These are phyloP conservation scores for Aspergillus olivimuriae DNA, from an alignment of 495 filamentous ascomycete species.

Conservation along the genomic window DNA sequence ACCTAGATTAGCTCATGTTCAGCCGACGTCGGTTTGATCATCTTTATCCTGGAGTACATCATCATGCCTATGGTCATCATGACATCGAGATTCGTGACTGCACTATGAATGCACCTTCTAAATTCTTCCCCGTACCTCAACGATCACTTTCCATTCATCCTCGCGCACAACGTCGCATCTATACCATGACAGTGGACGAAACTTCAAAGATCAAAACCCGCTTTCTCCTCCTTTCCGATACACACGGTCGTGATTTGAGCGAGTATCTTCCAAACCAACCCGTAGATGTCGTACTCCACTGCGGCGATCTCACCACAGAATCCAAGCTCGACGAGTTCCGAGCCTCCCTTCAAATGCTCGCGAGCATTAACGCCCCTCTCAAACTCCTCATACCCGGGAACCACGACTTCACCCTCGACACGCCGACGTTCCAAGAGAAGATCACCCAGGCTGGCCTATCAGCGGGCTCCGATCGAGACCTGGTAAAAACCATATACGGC, in stretches of 20 bases:
- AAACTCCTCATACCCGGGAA: slow-evolving; percentile 70
- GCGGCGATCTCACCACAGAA: slow-evolving; percentile 57
- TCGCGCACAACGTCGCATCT: no score
- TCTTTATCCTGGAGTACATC: no score
- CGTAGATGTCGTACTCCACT: slow-evolving; percentile 63
- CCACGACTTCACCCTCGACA: slow-evolving; percentile 62
- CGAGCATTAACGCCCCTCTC: slow-evolving; percentile 48
- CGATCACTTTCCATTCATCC: no score
- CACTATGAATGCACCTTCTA: no score
- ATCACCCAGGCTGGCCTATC: slow-evolving; percentile 15
- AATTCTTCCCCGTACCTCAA: no score
- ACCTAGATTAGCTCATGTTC: no score
- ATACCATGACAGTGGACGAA: no score
- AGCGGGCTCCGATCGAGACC: slow-evolving; percentile 15
- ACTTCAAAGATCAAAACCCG: slow-evolving; percentile 36
- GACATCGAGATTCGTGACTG: no score
- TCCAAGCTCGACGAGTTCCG: slow-evolving; percentile 52
- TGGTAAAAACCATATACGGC: slow-evolving; percentile 25
- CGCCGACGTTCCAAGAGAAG: slow-evolving; percentile 24
- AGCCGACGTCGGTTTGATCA: no score
- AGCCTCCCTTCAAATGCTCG: slow-evolving; percentile 41
- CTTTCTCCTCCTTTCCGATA: slow-evolving; percentile 53
- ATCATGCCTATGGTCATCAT: no score
- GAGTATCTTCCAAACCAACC: slow-evolving; percentile 19
- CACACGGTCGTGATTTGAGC: slow-evolving; percentile 38